These are phyloP conservation scores for Rhodotorula sp. DNA, from an alignment of 1,284 basidiomycete species.

Conservation along the genomic window DNA sequence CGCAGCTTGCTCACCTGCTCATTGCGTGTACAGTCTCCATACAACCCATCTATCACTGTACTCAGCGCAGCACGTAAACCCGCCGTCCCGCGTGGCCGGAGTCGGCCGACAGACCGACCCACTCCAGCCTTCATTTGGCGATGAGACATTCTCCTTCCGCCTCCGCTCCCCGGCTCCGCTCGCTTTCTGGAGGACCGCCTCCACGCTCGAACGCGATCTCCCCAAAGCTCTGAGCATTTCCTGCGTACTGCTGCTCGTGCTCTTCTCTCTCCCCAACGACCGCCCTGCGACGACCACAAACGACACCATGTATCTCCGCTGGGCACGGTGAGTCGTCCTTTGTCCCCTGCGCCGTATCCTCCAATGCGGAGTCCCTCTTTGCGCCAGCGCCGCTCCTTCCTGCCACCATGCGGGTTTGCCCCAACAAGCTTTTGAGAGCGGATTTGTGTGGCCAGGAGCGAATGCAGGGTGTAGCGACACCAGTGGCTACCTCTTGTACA, in stretches of 20 bases:
- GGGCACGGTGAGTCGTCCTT: constrained; percentile 9
- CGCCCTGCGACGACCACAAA: not conserved
- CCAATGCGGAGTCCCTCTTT: not conserved
- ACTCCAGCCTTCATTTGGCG: too few species aligned
- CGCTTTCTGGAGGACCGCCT: too few species aligned
- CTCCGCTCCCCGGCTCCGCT: too few species aligned
- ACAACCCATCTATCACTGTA: too few species aligned
- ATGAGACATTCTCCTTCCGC: too few species aligned
- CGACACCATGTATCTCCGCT: constrained; percentile 11
- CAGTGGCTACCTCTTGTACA: not conserved
- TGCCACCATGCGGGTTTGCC: not conserved
- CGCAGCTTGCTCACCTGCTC: too few species aligned
- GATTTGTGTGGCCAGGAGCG: not conserved
- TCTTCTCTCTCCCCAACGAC: not conserved
- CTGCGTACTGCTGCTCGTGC: not conserved
- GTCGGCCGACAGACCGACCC: too few species aligned
- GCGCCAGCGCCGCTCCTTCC: not conserved
- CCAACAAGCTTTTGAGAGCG: not conserved
- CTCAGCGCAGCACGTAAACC: too few species aligned
- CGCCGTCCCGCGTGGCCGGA: too few species aligned
- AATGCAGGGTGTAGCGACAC: not conserved
- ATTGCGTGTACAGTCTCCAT: too few species aligned
- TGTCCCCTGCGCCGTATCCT: not conserved
- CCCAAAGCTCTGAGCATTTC: not conserved
- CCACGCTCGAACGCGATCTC: too few species aligned